These are phyloP conservation scores for Lipomyces kockii DNA, from an alignment of 805 yeast species.

Conservation along the genomic window DNA sequence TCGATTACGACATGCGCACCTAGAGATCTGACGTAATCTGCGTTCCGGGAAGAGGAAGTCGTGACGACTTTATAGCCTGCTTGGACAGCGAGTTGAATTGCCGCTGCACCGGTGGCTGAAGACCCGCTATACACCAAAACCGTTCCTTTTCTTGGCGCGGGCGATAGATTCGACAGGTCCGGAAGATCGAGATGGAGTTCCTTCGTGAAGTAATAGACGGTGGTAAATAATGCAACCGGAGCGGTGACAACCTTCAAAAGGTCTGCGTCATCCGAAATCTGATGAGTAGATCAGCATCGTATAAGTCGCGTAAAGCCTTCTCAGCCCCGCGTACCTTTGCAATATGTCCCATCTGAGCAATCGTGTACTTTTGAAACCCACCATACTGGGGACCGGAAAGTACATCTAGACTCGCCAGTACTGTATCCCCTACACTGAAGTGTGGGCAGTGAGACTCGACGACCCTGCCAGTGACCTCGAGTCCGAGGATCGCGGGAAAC, in stretches of 20 bases:
- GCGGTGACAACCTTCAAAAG: neutral
- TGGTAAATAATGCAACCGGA: neutral
- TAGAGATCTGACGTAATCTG: neutral
- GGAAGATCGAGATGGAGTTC: constrained; percentile 5
- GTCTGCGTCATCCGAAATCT: neutral
- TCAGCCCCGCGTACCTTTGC: neutral
- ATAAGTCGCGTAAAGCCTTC: neutral
- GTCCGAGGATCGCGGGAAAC: neutral
- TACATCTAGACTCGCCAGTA: neutral
- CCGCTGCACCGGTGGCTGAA: constrained; percentile 6
- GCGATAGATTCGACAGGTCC: constrained; percentile 14
- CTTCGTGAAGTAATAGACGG: neutral
- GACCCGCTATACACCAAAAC: neutral
- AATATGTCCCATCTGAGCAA: constrained; percentile 2
- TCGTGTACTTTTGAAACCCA: constrained; percentile 4
- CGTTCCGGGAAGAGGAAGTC: constrained; percentile 1
- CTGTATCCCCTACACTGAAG: neutral
- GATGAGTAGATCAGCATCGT: neutral
- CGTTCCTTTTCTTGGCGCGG: neutral
- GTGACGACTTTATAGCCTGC: constrained; percentile 6
- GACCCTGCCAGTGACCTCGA: constrained; percentile 1
- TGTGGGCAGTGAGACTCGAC: neutral
- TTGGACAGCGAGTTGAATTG: constrained; percentile 4
- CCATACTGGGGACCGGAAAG: neutral
- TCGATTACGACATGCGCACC: constrained; percentile 4